phyloP scores from a whole-genome alignment of 129 eudicot genomes.

The Oenanthe sinensis region DNA sequence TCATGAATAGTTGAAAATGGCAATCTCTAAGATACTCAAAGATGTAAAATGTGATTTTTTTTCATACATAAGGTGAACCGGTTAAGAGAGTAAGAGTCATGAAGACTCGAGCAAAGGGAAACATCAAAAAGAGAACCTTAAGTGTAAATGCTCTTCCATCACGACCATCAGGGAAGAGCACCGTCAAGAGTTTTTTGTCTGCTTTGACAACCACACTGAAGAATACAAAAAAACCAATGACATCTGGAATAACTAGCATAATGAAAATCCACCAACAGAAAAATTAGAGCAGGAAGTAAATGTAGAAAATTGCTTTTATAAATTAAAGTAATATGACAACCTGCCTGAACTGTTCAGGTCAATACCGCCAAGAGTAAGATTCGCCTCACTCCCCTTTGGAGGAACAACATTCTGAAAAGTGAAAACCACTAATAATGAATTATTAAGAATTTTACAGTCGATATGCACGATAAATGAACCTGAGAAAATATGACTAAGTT shows the following conservation, averaged over 20 bases:
- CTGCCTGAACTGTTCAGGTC: constrained; percentile 99
- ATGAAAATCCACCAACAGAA: neutral
- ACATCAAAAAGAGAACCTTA: constrained; percentile 42
- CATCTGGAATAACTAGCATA: neutral
- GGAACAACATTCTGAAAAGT: constrained; percentile 56
- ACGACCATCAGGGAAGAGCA: constrained; percentile 86
- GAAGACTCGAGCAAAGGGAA: neutral
- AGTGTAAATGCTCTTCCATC: constrained; percentile 96
- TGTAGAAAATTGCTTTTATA: neutral
- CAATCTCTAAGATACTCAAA: neutral
- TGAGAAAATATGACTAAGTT: neutral
- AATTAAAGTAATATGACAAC: constrained; percentile 42
- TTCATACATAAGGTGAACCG: neutral
- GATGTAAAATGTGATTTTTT: neutral
- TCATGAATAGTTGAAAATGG: neutral
- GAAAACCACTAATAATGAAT: constrained; percentile 11
- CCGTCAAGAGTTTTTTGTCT: constrained; percentile 81
- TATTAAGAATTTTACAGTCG: neutral
- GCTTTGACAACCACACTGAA: constrained; percentile 90
- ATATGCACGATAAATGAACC: constrained; percentile 2
- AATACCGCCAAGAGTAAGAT: constrained; percentile 96
- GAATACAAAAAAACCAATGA: constrained; percentile 17
- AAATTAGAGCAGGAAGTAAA: constrained; percentile 1
- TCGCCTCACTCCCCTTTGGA: constrained; percentile 80
- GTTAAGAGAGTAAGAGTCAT: neutral